A percentile compares a stretch with the other conserved stretches of the same genome.
phyloP scores from a whole-genome alignment of 352 stramenopile species.

The Phytophthora lateralis region DNA sequence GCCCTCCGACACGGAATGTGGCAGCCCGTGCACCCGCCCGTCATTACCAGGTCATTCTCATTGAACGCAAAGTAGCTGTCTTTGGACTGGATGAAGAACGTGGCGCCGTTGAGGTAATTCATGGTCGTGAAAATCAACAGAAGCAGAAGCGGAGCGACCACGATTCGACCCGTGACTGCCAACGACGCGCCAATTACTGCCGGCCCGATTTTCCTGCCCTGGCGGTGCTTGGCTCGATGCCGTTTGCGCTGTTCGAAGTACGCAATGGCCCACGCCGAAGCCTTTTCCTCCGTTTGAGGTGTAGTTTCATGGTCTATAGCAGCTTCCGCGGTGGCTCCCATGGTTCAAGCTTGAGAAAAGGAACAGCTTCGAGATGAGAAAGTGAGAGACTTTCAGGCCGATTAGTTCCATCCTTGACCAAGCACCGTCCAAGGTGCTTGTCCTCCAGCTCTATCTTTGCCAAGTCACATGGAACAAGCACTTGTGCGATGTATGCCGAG shows the following conservation, averaged over 20 bases:
- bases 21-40: constrained; percentile 5
- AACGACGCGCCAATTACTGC: constrained; percentile 10
- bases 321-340: not conserved
- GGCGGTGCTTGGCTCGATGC: not conserved
- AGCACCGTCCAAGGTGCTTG: not conserved
- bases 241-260: constrained; percentile 10
- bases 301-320: not conserved
- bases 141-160: constrained; percentile 15
- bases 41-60: constrained; percentile 14
- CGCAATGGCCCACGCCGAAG: constrained; percentile 7
- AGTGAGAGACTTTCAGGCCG: not conserved
- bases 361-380: not conserved
- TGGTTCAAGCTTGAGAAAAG: not conserved
- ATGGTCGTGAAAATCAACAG: constrained; percentile 4
- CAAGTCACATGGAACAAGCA: constrained; percentile 1
- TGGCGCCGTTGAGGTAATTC: constrained; percentile 8
- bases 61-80: constrained; percentile 25
- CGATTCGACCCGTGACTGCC: constrained; percentile 15
- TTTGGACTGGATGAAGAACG: constrained; percentile 10
- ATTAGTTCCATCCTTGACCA: not conserved
- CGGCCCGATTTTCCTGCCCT: constrained; percentile 2
- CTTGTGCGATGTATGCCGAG: too few relatives aligned
- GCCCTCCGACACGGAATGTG: not conserved
- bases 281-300: constrained; percentile 1
- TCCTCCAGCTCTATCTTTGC: constrained; percentile 4